Conservation (phyloP, 1,139 yeast species). For the Nakaseomyces sp. region DNA sequence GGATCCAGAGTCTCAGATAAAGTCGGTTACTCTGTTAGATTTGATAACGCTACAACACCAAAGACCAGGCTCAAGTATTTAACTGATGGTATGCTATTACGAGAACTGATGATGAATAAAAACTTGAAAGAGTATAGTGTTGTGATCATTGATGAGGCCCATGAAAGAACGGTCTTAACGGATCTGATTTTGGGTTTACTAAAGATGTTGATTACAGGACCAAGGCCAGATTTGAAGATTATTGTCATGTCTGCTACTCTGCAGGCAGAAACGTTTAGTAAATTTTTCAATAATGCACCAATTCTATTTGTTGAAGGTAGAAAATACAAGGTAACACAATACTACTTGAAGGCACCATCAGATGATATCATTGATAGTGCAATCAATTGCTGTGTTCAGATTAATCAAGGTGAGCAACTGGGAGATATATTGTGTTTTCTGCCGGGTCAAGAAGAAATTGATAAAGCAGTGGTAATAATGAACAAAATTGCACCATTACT, state of each 20-base stretch:
- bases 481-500: conserved; percentile 53
- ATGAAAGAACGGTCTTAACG: conserved; percentile 87
- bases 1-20: conserved; percentile 69
- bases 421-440: conserved; percentile 88
- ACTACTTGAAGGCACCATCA: conserved; percentile 49
- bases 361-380: conserved; percentile 81
- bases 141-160: conserved; percentile 92
- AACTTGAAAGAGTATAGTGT: conserved; percentile 57
- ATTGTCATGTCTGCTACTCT: conserved; percentile 88
- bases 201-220: conserved; percentile 49
- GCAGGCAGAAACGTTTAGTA: conserved; percentile 82
- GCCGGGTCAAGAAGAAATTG: conserved; percentile 97
- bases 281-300: conserved; percentile 70
- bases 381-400: conserved; percentile 65
- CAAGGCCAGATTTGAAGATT: conserved; percentile 44
- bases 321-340: conserved; percentile 71
- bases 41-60: conserved; percentile 46
- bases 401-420: conserved; percentile 65
- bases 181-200: conserved; percentile 85
- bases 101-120: conserved; percentile 80
- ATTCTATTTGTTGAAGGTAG: conserved; percentile 83
- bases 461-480: conserved; percentile 62
- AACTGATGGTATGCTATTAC: conserved; percentile 93
- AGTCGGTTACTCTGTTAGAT: conserved; percentile 94
- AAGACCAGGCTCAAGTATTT: conserved; percentile 70